phyloP scores from a whole-genome alignment of 495 filamentous ascomycete genomes.

The Stereocaulon alpinum region DNA sequence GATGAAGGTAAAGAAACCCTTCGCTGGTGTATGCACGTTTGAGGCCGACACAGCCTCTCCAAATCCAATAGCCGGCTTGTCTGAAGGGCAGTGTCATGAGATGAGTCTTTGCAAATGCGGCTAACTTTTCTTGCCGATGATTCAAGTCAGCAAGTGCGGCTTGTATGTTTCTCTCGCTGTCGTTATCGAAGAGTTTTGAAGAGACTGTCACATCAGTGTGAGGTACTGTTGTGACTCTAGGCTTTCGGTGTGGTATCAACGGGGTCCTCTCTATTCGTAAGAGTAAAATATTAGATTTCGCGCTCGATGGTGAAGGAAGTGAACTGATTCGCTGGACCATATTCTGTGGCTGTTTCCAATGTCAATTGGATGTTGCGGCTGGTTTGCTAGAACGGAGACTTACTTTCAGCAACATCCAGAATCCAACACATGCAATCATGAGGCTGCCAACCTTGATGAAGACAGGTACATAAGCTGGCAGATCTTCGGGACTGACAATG shows the following conservation, averaged over 20 bases:
- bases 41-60: slow-evolving; percentile 31
- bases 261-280: slow-evolving; percentile 22
- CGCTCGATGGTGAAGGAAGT: slow-evolving; percentile 10
- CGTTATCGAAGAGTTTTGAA: slow-evolving; percentile 25
- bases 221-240: slow-evolving; percentile 31
- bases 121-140: slow-evolving; percentile 3
- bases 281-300: slow-evolving; percentile 6
- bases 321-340: slow-evolving; percentile 19
- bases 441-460: slow-evolving; percentile 12
- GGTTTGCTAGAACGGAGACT: neutral
- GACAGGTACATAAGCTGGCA: slow-evolving; percentile 11
- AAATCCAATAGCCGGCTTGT: slow-evolving; percentile 28
- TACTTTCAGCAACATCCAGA: slow-evolving; percentile 16
- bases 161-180: slow-evolving; percentile 21
- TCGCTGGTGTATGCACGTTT: slow-evolving; percentile 37
- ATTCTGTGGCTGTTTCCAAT: slow-evolving; percentile 16
- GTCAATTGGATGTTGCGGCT: neutral
- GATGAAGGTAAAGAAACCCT: slow-evolving; percentile 36
- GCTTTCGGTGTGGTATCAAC: slow-evolving; percentile 34
- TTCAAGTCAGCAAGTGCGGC: slow-evolving; percentile 2
- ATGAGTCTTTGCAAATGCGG: slow-evolving; percentile 18
- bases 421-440: slow-evolving; percentile 11
- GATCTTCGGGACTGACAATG: neutral
- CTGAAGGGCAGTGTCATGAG: slow-evolving; percentile 34
- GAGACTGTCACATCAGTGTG: slow-evolving; percentile 33